These are phyloP conservation scores for Plenodomus lindquistii DNA, from an alignment of 2,329 filamentous ascomycete genomes.

Conservation along the genomic window DNA sequence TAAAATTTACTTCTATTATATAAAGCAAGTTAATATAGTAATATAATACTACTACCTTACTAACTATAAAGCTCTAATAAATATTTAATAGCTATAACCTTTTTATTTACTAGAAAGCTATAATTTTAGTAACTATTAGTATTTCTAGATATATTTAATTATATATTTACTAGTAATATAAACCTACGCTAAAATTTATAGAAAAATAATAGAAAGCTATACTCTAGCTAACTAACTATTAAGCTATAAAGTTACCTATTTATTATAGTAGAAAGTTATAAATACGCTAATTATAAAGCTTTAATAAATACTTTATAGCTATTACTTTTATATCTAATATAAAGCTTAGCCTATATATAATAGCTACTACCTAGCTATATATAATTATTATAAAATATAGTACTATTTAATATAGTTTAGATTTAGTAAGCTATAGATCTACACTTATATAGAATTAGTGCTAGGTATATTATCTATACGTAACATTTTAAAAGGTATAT, in stretches of 20 bases:
- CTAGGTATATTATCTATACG: no score
- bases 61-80: not conserved
- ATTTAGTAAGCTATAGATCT: not conserved
- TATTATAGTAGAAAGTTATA: not conserved
- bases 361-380: not conserved
- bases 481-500: not conserved
- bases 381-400: not conserved
- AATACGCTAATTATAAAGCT: not conserved
- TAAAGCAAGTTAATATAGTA: not conserved
- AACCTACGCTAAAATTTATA: no score
- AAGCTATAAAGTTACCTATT: not conserved
- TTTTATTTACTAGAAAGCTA: no score
- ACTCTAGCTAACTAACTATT: no score
- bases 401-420: not conserved
- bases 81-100: no score
- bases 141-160: not conserved
- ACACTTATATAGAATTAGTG: no score
- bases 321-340: no score
- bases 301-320: not conserved
- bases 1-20: no score
- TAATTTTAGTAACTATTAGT: not conserved
- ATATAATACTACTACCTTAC: not conserved
- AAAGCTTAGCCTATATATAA: no score
- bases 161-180: not conserved
- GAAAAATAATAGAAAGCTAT: no score